These are phyloP conservation scores for Casaregolazyma lundiana DNA, from an alignment of 1,139 yeast species.

Conservation along the genomic window DNA sequence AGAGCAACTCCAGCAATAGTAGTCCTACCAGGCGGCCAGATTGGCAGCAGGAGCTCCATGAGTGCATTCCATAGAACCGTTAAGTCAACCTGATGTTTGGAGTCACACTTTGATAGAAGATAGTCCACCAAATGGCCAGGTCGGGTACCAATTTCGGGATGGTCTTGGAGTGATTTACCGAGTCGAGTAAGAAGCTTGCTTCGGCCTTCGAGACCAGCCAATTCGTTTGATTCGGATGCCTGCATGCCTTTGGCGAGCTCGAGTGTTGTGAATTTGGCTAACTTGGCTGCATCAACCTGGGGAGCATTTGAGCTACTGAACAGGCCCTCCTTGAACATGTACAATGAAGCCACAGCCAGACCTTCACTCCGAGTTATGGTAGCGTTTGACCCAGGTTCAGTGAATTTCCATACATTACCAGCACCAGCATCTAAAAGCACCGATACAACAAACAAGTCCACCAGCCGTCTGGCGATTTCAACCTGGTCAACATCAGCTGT, in stretches of 20 bases:
- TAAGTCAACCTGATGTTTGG: slow-evolving; percentile 1
- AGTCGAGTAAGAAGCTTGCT: slow-evolving; percentile 41
- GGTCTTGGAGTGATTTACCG: slow-evolving; percentile 41
- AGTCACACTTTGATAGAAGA: slow-evolving; percentile 24
- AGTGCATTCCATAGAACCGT: slow-evolving; percentile 46
- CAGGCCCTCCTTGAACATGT: slow-evolving; percentile 48
- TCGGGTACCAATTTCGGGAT: slow-evolving; percentile 40
- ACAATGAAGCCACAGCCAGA: slow-evolving; percentile 51
- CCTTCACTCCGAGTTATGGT: slow-evolving; percentile 50
- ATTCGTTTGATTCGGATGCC: slow-evolving; percentile 40
- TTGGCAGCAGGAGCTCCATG: slow-evolving; percentile 48
- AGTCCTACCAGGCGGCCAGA: slow-evolving; percentile 59
- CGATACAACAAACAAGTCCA: slow-evolving; percentile 53
- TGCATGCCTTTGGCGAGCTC: slow-evolving; percentile 40
- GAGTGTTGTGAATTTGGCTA: slow-evolving; percentile 33
- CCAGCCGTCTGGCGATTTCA: slow-evolving; percentile 45
- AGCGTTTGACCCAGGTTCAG: slow-evolving; percentile 32
- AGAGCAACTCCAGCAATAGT: slow-evolving; percentile 44
- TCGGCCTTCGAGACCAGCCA: slow-evolving; percentile 52
- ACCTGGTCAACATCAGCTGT: slow-evolving; percentile 30
- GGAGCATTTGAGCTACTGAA: slow-evolving; percentile 39
- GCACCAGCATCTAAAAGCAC: slow-evolving; percentile 63
- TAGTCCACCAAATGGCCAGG: slow-evolving; percentile 54
- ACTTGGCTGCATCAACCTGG: slow-evolving; percentile 42
- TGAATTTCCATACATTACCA: slow-evolving; percentile 49